Conservation (phyloP, 306 rosid genomes). For the Lithocarpus polystachyus region DNA sequence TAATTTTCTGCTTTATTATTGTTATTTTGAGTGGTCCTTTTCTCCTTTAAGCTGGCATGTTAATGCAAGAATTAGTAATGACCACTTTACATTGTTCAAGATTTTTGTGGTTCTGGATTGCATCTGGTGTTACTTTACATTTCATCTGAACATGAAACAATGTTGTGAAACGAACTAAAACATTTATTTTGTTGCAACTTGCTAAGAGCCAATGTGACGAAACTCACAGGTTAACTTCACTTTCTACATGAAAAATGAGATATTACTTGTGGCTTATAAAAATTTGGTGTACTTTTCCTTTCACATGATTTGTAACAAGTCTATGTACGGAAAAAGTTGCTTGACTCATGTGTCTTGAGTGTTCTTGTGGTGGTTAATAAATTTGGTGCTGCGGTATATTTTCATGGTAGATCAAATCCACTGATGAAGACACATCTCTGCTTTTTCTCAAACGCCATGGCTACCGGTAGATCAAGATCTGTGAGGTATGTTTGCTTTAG, state of each 20-base stretch:
- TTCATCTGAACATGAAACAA: neutral
- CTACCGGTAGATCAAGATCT: constrained; percentile 36
- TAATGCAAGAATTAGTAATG: too few relatives aligned
- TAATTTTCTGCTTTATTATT: neutral
- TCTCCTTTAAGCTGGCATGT: too few relatives aligned
- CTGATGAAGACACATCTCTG: constrained; percentile 5
- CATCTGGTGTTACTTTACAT: neutral
- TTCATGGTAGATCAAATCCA: constrained; percentile 17
- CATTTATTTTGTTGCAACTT: neutral
- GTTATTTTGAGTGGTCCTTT: too few relatives aligned
- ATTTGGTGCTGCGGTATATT: constrained; percentile 5
- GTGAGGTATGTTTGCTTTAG: constrained; percentile 35
- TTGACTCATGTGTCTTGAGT: constrained; percentile 31
- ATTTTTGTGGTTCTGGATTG: neutral
- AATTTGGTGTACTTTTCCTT: constrained; percentile 21
- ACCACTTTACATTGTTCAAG: too few relatives aligned
- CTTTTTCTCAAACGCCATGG: constrained; percentile 23
- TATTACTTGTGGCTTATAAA: neutral
- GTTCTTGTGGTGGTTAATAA: constrained; percentile 9
- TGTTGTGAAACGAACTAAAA: neutral
- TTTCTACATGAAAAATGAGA: neutral
- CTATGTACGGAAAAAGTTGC: neutral
- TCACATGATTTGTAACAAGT: constrained; percentile 44
- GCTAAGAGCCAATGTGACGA: neutral
- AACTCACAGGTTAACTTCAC: constrained; percentile 37